phyloP scores from a whole-genome alignment of 1,284 basidiomycete species.

The Xerocomus amazonicus region DNA sequence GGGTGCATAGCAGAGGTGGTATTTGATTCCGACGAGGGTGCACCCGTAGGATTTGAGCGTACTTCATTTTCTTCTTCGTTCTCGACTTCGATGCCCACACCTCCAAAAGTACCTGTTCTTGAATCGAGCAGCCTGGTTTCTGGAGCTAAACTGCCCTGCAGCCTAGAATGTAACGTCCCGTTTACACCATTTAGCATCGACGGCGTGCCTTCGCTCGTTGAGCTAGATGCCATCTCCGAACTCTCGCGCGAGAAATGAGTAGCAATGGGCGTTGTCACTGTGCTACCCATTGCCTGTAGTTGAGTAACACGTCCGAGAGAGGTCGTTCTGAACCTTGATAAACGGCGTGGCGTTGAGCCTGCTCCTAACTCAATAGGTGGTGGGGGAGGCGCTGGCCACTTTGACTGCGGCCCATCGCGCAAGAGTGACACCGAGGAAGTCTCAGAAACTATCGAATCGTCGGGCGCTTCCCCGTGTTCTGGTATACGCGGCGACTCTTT shows the following conservation, averaged over 20 bases:
- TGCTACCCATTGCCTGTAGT: constrained; percentile 11
- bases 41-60: constrained; percentile 27
- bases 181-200: constrained; percentile 18
- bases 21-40: constrained; percentile 14
- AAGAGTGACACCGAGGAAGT: constrained; percentile 17
- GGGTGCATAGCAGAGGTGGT: constrained; percentile 29
- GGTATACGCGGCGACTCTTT: constrained; percentile 8
- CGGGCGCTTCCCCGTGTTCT: constrained; percentile 12
- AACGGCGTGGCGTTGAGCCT: constrained; percentile 27
- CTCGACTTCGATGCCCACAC: constrained; percentile 22
- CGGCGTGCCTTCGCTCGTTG: constrained; percentile 20
- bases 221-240: constrained; percentile 24
- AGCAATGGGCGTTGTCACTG: constrained; percentile 16
- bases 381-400: constrained; percentile 31
- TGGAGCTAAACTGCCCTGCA: constrained; percentile 18
- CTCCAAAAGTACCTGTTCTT: constrained; percentile 40
- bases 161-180: background rate
- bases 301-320: constrained; percentile 29
- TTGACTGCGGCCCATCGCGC: constrained; percentile 20
- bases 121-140: constrained; percentile 32
- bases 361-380: constrained; percentile 25
- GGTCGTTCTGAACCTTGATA: constrained; percentile 29
- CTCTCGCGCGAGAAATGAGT: constrained; percentile 25
- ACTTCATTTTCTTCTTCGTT: constrained; percentile 4
- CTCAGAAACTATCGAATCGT: constrained; percentile 15